Evolutionary conservation across 2,329 filamentous ascomycete species (phyloP).

Genomic region (Fusarium floridanum): DNA sequence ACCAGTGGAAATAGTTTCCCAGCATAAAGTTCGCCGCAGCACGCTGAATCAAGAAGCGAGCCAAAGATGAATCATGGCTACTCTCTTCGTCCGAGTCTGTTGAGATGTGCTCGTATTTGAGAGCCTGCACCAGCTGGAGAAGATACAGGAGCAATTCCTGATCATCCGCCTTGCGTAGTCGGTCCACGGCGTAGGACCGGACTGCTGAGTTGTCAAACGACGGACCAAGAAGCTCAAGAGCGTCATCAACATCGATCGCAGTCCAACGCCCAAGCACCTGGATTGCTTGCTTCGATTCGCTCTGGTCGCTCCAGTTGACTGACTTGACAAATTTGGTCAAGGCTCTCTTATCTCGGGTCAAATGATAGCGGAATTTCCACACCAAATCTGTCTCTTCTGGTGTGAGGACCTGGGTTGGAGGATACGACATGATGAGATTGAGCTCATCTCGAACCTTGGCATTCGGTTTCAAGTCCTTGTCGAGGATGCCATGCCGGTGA

Average conservation of each 20-base stretch:
- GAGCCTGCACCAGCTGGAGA: slow-evolving; percentile 91
- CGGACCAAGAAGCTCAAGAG: slow-evolving; percentile 91
- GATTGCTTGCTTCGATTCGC: slow-evolving; percentile 89
- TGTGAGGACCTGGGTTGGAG: slow-evolving; percentile 88
- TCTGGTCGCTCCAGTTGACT: slow-evolving; percentile 90
- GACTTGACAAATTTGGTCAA: slow-evolving; percentile 98
- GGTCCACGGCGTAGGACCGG: slow-evolving; percentile 91
- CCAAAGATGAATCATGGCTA: slow-evolving; percentile 83
- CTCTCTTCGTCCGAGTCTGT: slow-evolving; percentile 68
- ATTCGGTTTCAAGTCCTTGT: slow-evolving; percentile 95
- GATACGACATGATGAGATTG: slow-evolving; percentile 90
- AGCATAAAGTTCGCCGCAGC: slow-evolving; percentile 90
- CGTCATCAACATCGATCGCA: slow-evolving; percentile 96
- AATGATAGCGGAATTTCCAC: slow-evolving; percentile 97
- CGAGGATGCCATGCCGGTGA: slow-evolving; percentile 89
- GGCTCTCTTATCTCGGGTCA: slow-evolving; percentile 91
- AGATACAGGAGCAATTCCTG: slow-evolving; percentile 92
- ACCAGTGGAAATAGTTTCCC: slow-evolving; percentile 98
- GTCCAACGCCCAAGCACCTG: slow-evolving; percentile 94
- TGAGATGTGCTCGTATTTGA: slow-evolving; percentile 90
- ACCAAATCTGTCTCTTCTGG: slow-evolving; percentile 95
- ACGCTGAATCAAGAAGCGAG: slow-evolving; percentile 87
- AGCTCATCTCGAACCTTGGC: slow-evolving; percentile 95
- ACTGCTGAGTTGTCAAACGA: slow-evolving; percentile 91
- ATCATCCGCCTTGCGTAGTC: slow-evolving; percentile 91